Base-by-base conservation (phyloP, 2,329 filamentous ascomycete species). In the Penicillium sp. region DNA sequence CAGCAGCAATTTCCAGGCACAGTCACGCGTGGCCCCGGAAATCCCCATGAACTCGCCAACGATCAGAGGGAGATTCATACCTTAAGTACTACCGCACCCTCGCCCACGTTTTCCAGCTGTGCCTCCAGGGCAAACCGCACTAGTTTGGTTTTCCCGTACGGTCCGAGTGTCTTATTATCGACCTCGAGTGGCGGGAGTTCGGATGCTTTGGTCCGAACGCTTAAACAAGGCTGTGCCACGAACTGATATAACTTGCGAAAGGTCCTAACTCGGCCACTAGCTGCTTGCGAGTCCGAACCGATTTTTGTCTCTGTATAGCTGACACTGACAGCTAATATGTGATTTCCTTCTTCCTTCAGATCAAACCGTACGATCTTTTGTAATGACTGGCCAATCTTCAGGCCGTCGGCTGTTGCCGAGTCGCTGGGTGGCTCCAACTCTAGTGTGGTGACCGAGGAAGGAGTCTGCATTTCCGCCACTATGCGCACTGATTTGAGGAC, bases 201-300 rank as follows among this genome's bases (percentile, higher is more conserved):
- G 3, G 87, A 88, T 3, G 89, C 82, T 69, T 97, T 99, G 0
- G 92, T 96, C 55, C 92, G 79, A 51, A 99, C 92, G 55, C 91
- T 89, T 58, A 99, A 76, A 52, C 90, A 87, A 33, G 89, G 83
- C 74, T 95, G 92, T 65, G 91, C 93, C 47, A 95, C 85, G 66
- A 99, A 99, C 69, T 97, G 93, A 70, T 97, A 99, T 52, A 99
- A 75, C 73, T 97, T 97, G 58, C 92, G 79, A 66, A 97, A 97
- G 9, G 89, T 95, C 52, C 93, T 78, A 31, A 88, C 86, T 41
- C 89, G 80, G 4, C 78, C 79, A 48, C 77, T 76, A 2, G 76
- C 77, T 18, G 77, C 77, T 54, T 73, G 68, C 27, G 66, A 64
- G 18, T 72, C 71, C 30, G 69, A 67, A 0, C 66, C 64, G 55